A percentile compares a stretch with the other conserved stretches of the same genome.
These are phyloP conservation scores for Pyrus pyrifolia DNA, from an alignment of 306 rosid species.

Conservation along the genomic window DNA sequence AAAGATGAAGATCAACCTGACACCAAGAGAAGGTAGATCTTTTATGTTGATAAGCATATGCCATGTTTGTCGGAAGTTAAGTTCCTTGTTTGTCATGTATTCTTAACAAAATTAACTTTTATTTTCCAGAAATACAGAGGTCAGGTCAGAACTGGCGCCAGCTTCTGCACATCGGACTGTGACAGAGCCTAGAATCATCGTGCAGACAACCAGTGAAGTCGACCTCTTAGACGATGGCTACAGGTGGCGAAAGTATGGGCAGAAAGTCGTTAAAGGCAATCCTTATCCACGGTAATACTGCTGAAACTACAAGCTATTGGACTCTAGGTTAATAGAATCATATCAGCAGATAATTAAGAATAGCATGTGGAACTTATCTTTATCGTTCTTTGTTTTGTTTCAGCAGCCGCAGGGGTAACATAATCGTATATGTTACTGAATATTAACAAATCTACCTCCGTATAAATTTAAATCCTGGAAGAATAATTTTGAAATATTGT, in stretches of 20 bases:
- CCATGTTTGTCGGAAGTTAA: background rate
- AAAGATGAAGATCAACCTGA: slow-evolving; percentile 58
- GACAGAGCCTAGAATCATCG: slow-evolving; percentile 73
- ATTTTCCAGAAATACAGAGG: slow-evolving; percentile 51
- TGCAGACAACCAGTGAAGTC: slow-evolving; percentile 84
- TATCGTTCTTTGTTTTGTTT: background rate
- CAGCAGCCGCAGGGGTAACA: background rate
- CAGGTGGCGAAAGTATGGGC: slow-evolving; percentile 86
- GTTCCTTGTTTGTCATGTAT: slow-evolving; percentile 8
- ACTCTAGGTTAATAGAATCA: too few species aligned
- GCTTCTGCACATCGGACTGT: slow-evolving; percentile 64
- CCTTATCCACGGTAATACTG: slow-evolving; percentile 68
- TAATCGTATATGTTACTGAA: background rate
- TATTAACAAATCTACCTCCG: background rate
- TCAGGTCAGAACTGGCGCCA: slow-evolving; percentile 39
- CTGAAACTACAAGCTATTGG: background rate
- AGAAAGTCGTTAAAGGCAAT: slow-evolving; percentile 79
- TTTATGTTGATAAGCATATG: background rate
- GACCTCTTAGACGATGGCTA: slow-evolving; percentile 85
- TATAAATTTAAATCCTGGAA: background rate
- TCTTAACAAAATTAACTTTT: background rate
- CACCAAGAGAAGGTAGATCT: slow-evolving; percentile 54
- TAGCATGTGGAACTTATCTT: background rate
- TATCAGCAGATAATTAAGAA: too few species aligned
- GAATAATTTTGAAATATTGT: background rate